Evolutionary conservation across 768 basidiomycete species (phyloP), one percentile per base, ranked within the genome.

Genomic region (Tricholoma bakamatsutake): DNA sequence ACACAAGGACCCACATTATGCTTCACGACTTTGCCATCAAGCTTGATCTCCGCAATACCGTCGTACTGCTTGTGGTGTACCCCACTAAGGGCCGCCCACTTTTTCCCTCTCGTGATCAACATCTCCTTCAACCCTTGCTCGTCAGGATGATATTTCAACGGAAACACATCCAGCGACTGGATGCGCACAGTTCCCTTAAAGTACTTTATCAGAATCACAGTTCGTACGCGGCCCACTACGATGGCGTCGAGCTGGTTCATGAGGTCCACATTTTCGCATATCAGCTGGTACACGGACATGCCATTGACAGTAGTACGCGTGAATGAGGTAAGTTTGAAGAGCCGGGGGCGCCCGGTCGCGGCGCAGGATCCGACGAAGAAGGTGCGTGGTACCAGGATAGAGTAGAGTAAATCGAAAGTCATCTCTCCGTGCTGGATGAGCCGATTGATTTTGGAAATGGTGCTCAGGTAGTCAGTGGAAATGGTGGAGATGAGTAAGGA

Each of bases 401-500:
- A 71, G 62, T 81, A 79, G 49, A 85, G 71, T 33, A 81, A 71
- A 11, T 79, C 76, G 61, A 74, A 84, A 3, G 80, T 80, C 59
- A 85, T 84, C 62, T 86, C 83, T 11, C 70, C 72, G 57, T 84
- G 80, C 1, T 76, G 60, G 7, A 71, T 78, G 42, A 85, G 75
- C 17, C 76, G 74, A 1, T 72, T 66, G 59, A 84, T 71, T 13
- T 69, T 75, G 12, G 72, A 64, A 50, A 83, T 67, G 5, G 79
- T 83, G 28, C 68, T 64, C 53, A 71, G 70, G 66, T 81, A 82
- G 62, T 84, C 82, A 10, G 65, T 66, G 12, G 75, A 69, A 49
- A 85, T 66, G 54, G 79, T 80, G 31, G 71, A 67, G 45, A 82
- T 73, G 39, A 87, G 75, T 18, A 83, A 65, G 39, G 73, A 71